These are phyloP conservation scores for Aspergillus ibericus DNA, from an alignment of 2,329 filamentous ascomycete species.

Conservation along the genomic window DNA sequence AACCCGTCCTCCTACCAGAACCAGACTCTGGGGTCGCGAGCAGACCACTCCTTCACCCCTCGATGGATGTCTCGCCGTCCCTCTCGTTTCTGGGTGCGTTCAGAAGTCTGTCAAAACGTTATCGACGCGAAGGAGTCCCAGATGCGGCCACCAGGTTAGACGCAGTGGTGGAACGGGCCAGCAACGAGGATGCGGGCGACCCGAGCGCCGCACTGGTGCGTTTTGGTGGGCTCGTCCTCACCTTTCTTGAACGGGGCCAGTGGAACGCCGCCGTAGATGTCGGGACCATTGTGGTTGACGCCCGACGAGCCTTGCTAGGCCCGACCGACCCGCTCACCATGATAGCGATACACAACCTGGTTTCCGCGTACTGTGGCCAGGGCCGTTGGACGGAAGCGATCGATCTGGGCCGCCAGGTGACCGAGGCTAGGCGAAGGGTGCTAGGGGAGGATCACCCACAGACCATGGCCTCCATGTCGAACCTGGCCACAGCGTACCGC, in stretches of 20 bases:
- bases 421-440: not conserved
- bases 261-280: constrained; percentile 9
- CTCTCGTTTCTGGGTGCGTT: not conserved
- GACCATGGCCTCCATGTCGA: constrained; percentile 11
- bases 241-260: constrained; percentile 4
- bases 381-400: constrained; percentile 9
- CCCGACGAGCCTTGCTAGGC: not conserved
- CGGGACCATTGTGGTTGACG: constrained; percentile 2
- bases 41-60: not conserved
- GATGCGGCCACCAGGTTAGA: not conserved
- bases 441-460: constrained; percentile 7
- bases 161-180: not conserved
- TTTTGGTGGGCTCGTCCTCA: constrained; percentile 5
- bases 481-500: constrained; percentile 9
- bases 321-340: constrained; percentile 1
- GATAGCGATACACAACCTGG: constrained; percentile 8
- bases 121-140: not conserved
- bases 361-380: constrained; percentile 9
- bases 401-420: constrained; percentile 4
- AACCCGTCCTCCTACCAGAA: not conserved
- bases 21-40: not conserved
- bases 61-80: not conserved
- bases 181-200: not conserved
- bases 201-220: not conserved
- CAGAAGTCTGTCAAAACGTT: not conserved